phyloP scores from a whole-genome alignment of 2,329 filamentous ascomycete species.

The Bipolaris bicolor region DNA sequence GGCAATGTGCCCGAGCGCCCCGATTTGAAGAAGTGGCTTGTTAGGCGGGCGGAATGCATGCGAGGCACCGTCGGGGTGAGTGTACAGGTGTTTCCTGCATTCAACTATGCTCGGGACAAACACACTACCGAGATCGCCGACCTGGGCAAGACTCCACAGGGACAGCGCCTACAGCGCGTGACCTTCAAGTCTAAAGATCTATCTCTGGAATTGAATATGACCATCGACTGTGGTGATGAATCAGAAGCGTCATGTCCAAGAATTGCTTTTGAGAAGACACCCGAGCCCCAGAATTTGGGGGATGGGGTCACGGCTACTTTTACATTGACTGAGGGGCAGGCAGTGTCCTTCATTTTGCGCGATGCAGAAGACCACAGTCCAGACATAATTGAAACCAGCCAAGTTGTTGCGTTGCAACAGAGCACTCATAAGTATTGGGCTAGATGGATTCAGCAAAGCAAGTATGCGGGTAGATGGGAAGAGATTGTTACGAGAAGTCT shows the following conservation, averaged over 20 bases:
- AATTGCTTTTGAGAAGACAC: slow-evolving; percentile 63
- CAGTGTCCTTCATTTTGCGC: slow-evolving; percentile 71
- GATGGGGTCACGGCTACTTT: slow-evolving; percentile 68
- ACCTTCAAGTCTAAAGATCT: slow-evolving; percentile 66
- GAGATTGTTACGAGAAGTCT: slow-evolving; percentile 74
- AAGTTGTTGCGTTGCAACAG: slow-evolving; percentile 68
- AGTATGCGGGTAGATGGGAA: slow-evolving; percentile 74
- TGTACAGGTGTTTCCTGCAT: slow-evolving; percentile 70
- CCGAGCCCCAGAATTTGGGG: slow-evolving; percentile 60
- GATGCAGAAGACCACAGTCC: slow-evolving; percentile 63
- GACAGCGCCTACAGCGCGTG: slow-evolving; percentile 48
- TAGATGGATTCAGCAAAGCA: slow-evolving; percentile 73
- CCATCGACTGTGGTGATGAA: slow-evolving; percentile 66
- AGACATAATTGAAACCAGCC: slow-evolving; percentile 61
- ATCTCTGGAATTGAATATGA: slow-evolving; percentile 71
- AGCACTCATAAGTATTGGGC: slow-evolving; percentile 75
- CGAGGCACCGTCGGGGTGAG: slow-evolving; percentile 69
- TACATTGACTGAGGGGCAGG: slow-evolving; percentile 68
- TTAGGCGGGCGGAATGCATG: slow-evolving; percentile 74
- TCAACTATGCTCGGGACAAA: slow-evolving; percentile 66
- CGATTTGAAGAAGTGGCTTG: slow-evolving; percentile 70
- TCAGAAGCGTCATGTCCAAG: slow-evolving; percentile 55
- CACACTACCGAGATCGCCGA: slow-evolving; percentile 65
- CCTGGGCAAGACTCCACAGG: slow-evolving; percentile 16
- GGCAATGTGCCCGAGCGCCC: slow-evolving; percentile 34